Conservation (phyloP, 129 eudicot species). For the Helianthus annuus region HanXRQr2.0-SUNRISE NC_035435.2:149069896-149070395, state of each 20-base stretch:
- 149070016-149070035: not conserved
- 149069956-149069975: constrained; percentile 93
- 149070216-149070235: constrained; percentile 85
- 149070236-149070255: constrained; percentile 42
- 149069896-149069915: constrained; percentile 21
- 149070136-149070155: constrained; percentile 90
- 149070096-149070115: not conserved
- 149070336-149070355: constrained; percentile 93
- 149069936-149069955: constrained; percentile 83
- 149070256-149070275: constrained; percentile 8
- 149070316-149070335: constrained; percentile 83
- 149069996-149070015: constrained; percentile 88
- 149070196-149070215: constrained; percentile 93
- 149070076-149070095: not conserved
- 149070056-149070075: not conserved
- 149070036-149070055: not conserved
- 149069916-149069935: constrained; percentile 33
- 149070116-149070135: constrained; percentile 81
- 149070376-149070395: constrained; percentile 62
- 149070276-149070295: not conserved
- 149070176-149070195: constrained; percentile 88
- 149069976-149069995: constrained; percentile 84
- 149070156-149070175: constrained; percentile 92
- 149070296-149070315: constrained; percentile 11
- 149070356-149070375: constrained; percentile 96